Evolutionary conservation across 768 basidiomycete genomes (phyloP).

Genomic region (Kwoniella botswanensis): DNA sequence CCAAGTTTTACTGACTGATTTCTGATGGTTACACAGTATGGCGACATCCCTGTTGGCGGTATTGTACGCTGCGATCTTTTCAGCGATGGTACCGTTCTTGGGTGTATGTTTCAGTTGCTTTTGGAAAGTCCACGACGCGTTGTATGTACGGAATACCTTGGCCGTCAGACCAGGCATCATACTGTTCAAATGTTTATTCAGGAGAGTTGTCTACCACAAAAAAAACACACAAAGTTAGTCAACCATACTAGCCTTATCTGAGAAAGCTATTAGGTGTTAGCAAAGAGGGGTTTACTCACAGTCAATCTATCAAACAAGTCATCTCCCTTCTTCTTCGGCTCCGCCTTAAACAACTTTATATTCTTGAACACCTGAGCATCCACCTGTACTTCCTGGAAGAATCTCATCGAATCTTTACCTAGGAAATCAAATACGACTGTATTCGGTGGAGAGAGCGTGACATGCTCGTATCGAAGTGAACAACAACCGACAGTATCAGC

Average conservation of each 20-base stretch:
- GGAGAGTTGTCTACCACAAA: conserved; percentile 67
- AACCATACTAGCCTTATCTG: conserved; percentile 83
- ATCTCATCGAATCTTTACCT: conserved; percentile 98
- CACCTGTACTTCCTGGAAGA: conserved; percentile 81
- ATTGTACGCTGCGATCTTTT: conserved; percentile 96
- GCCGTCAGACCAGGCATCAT: conserved; percentile 99
- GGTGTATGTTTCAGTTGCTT: conserved; percentile 79
- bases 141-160: conserved; percentile 99
- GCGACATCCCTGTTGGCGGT: conserved; percentile 96
- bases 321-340: conserved; percentile 84
- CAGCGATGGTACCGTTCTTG: conserved; percentile 76
- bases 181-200: conserved; percentile 89
- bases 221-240: conserved; percentile 77
- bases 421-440: conserved; percentile 94
- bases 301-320: conserved; percentile 92
- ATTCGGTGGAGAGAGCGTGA: conserved; percentile 86
- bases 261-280: conserved; percentile 50
- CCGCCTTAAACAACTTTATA: conserved; percentile 88
- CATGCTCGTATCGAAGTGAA: conserved; percentile 93
- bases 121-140: conserved; percentile 96
- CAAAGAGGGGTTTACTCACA: conserved; percentile 63
- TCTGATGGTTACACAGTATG: conserved; percentile 98
- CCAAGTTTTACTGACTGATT: conserved; percentile 88
- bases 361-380: conserved; percentile 97
- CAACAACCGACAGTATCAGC: conserved; percentile 99